Conservation (phyloP, 2,329 filamentous ascomycete genomes). For the Talaromyces sp. region DNA sequence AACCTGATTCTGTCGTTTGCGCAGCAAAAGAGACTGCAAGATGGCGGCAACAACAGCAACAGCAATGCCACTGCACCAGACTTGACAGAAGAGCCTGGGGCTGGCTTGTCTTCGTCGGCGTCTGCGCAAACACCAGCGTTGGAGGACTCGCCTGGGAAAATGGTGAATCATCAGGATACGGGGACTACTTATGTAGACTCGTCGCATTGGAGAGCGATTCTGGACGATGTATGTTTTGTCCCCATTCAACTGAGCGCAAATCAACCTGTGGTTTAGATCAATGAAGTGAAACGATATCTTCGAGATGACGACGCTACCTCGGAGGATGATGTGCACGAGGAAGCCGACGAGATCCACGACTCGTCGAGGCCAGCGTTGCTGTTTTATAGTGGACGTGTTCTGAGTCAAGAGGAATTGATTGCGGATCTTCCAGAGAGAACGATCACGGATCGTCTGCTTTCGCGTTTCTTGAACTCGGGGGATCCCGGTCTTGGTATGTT, state of each 20-base stretch:
- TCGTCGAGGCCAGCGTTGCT: slow-evolving; percentile 22
- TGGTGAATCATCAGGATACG: slow-evolving; percentile 23
- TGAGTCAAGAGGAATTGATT: slow-evolving; percentile 28
- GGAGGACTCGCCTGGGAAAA: slow-evolving; percentile 22
- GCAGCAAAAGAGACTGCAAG: slow-evolving; percentile 21
- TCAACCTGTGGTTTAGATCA: slow-evolving; percentile 18
- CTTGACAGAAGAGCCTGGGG: not conserved
- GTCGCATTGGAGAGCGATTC: slow-evolving; percentile 32
- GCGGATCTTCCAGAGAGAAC: slow-evolving; percentile 25
- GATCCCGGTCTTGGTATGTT: slow-evolving; percentile 27
- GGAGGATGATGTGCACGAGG: slow-evolving; percentile 18
- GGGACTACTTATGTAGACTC: slow-evolving; percentile 32
- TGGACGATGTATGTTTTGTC: slow-evolving; percentile 27
- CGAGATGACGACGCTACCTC: slow-evolving; percentile 7
- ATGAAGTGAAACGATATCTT: slow-evolving; percentile 28
- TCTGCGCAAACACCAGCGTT: not conserved
- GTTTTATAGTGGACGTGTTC: slow-evolving; percentile 20
- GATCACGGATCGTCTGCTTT: slow-evolving; percentile 29
- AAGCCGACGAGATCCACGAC: slow-evolving; percentile 16
- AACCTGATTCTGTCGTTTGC: slow-evolving; percentile 32
- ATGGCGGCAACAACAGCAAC: not conserved
- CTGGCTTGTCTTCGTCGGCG: not conserved
- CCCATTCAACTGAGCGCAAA: not conserved
- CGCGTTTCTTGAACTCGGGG: slow-evolving; percentile 27
- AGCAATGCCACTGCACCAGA: not conserved